Evolutionary conservation across 345 rosid genomes (phyloP).

Genomic region (Raphanus sativus): DNA sequence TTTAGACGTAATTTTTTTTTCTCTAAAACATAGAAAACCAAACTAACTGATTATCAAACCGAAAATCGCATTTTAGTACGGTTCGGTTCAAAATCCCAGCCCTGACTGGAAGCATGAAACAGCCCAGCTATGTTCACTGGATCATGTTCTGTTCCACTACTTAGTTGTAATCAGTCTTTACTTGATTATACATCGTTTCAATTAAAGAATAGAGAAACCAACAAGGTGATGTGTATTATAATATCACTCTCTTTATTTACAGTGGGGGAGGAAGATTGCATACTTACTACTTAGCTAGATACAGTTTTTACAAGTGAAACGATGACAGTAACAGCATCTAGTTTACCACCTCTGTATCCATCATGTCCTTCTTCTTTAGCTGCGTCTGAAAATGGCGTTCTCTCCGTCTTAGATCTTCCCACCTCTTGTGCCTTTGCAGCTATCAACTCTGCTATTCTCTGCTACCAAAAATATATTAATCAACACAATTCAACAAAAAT

Average conservation of each 20-base stretch:
- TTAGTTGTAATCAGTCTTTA: not conserved
- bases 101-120: not conserved
- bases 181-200: not conserved
- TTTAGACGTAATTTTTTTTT: not conserved
- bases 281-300: not conserved
- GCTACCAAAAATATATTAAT: constrained; percentile 10
- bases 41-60: too few relatives aligned
- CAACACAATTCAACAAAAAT: constrained; percentile 3
- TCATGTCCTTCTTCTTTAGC: constrained; percentile 69
- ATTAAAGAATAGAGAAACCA: not conserved
- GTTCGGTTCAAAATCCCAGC: not conserved
- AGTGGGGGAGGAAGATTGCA: constrained; percentile 1
- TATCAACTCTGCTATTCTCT: constrained; percentile 66
- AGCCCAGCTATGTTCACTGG: not conserved
- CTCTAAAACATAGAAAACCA: not conserved
- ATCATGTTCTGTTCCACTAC: not conserved
- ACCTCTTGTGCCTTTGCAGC: constrained; percentile 59
- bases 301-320: constrained; percentile 48
- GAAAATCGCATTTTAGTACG: too few relatives aligned
- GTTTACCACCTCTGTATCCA: constrained; percentile 63
- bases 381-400: constrained; percentile 69
- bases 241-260: constrained; percentile 10
- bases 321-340: constrained; percentile 60
- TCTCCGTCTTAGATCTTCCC: constrained; percentile 41
- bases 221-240: not conserved